Conservation (phyloP, 306 rosid genomes). For the Casuarina equisetifolia region DNA sequence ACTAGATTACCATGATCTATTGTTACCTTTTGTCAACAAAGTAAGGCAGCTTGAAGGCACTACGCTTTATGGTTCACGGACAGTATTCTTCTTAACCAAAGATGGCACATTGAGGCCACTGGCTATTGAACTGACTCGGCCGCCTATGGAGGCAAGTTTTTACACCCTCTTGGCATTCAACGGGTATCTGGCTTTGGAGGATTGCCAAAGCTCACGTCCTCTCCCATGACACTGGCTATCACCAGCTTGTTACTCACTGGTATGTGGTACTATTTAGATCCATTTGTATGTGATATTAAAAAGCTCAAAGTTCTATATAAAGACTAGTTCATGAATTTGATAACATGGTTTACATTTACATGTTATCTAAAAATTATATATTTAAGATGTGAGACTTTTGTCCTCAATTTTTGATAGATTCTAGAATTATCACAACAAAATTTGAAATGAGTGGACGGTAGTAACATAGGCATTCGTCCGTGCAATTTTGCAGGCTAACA, state of each 20-base stretch:
- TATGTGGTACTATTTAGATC: background rate
- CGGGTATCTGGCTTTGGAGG: slow-evolving; percentile 56
- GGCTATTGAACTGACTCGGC: slow-evolving; percentile 52
- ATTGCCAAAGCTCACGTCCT: slow-evolving; percentile 55
- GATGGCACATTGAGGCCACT: slow-evolving; percentile 44
- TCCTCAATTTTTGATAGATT: too few relatives aligned
- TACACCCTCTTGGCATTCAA: slow-evolving; percentile 39
- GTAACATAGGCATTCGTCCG: background rate
- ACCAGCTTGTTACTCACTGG: slow-evolving; percentile 59
- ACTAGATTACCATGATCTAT: slow-evolving; percentile 53
- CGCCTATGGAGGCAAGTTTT: slow-evolving; percentile 52
- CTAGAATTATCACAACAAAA: background rate
- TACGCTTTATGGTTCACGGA: slow-evolving; percentile 52
- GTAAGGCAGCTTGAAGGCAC: slow-evolving; percentile 43
- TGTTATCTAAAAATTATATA: too few relatives aligned
- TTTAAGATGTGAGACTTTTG: too few relatives aligned
- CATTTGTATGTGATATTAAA: background rate
- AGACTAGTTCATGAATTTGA: background rate
- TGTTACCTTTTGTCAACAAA: slow-evolving; percentile 46
- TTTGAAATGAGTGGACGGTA: background rate
- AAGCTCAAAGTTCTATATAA: too few relatives aligned
- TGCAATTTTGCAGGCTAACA: slow-evolving; percentile 55
- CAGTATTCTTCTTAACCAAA: slow-evolving; percentile 42
- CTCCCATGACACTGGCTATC: slow-evolving; percentile 55
- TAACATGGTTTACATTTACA: too few relatives aligned